Base-by-base conservation (phyloP, 2,329 filamentous ascomycete genomes). In the Zopfia rhizophila region DNA sequence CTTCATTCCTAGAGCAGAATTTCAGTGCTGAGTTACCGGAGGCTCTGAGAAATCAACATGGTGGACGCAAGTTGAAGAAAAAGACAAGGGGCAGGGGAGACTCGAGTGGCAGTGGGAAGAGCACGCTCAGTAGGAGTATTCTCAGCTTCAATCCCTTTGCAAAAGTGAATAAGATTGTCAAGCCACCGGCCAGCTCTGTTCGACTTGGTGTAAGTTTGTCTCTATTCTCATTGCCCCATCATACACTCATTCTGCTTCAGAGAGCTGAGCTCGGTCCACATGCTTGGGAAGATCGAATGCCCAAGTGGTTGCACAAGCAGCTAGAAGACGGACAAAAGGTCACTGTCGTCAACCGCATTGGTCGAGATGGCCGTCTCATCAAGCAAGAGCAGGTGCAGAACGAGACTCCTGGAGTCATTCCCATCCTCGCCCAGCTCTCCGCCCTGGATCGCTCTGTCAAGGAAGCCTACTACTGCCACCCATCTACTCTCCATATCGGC, bases 401-500 rank as follows among this genome's bases (percentile, higher is more conserved):
- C 35, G 72, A 79, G 52, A 78, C 75, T 0, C 65, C 68, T 2
- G 74, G 72, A 17, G 58, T 78, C 12, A 69, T 78, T 16, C 72
- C 72, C 5, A 65, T 78, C n/a, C 67, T 79, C 4, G 74, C 75
- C 21, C 74, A 78, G 45, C 58, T 80, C 3, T 75, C 72, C 30
- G 79, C 86, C 28, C 79, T 87, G 43, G 90, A 89, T 59, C 65
- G 73, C 6, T 75, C 76, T 4, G 88, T 90, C 1, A 77, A 82
- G 40, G 83, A 83, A 53, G 89, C 90, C 5, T 96, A 91, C 61
- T 77, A 96, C 23, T 97, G 92, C 68, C 85, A 91, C 61, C 82
- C 87, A 1, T 78, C 79, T 35, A 88, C 91, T 0, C 80, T 85
- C 36, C 92, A 97, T 63, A 81, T 97, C 18, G 90, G 89, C 38